Evolutionary conservation across 1,284 basidiomycete species (phyloP).

Genomic region (Caloboletus firmus): DNA sequence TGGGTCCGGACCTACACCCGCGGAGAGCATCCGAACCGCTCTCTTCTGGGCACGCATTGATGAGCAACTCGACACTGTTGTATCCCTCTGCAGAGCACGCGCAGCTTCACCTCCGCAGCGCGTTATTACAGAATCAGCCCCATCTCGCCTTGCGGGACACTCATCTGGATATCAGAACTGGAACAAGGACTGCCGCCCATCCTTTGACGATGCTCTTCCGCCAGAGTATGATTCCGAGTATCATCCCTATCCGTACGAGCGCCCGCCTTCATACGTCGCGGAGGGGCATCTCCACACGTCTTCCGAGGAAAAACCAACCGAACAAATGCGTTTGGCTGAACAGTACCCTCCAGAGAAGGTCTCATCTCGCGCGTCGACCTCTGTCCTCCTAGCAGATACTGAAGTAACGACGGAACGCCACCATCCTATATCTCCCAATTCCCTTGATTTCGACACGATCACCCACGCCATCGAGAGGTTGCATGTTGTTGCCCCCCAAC

Average conservation of each 20-base stretch:
- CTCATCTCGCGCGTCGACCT: constrained; percentile 1
- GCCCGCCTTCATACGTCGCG: constrained; percentile 62
- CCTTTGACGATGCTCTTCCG: constrained; percentile 50
- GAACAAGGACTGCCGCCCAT: constrained; percentile 28
- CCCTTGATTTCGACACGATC: constrained; percentile 79
- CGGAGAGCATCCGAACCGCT: constrained; percentile 59
- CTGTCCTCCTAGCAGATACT: neutral
- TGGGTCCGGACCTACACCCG: constrained; percentile 41
- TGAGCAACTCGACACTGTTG: constrained; percentile 67
- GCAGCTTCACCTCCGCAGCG: constrained; percentile 21
- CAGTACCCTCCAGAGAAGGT: constrained; percentile 27
- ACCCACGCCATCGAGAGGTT: constrained; percentile 84
- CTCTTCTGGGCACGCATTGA: constrained; percentile 76
- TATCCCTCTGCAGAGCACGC: constrained; percentile 62
- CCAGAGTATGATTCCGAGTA: constrained; percentile 55
- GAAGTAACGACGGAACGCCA: constrained; percentile 54
- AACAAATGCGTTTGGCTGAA: constrained; percentile 1
- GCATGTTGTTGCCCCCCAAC: constrained; percentile 78
- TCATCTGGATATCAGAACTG: neutral
- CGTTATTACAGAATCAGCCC: neutral
- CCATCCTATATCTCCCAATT: constrained; percentile 37
- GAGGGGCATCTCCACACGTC: constrained; percentile 33
- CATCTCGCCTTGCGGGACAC: neutral
- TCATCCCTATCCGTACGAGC: constrained; percentile 36
- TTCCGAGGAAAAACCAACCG: constrained; percentile 34